phyloP scores from a whole-genome alignment of 331 rosid genomes.

The Rhamnella rubrinervis region DNA sequence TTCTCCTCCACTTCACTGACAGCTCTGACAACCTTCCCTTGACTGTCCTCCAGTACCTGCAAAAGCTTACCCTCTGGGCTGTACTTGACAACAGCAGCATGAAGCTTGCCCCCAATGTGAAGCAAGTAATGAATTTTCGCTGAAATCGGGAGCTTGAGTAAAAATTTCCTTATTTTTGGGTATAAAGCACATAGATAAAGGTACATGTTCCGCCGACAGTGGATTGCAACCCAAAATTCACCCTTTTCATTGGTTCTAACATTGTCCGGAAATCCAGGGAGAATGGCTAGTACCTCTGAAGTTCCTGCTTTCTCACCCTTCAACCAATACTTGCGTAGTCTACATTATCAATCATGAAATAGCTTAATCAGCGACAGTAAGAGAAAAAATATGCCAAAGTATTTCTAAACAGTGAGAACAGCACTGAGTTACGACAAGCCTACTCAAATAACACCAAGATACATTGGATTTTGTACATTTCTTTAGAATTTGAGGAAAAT shows the following conservation, averaged over 20 bases:
- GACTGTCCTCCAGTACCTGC: slow-evolving; percentile 77
- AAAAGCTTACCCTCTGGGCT: slow-evolving; percentile 82
- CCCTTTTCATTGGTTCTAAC: slow-evolving; percentile 76
- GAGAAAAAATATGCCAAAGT: neutral
- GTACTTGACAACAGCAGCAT: slow-evolving; percentile 57
- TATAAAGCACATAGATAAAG: slow-evolving; percentile 39
- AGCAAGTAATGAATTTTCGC: slow-evolving; percentile 53
- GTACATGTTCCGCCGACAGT: slow-evolving; percentile 44
- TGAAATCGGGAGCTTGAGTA: slow-evolving; percentile 82
- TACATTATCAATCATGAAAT: slow-evolving; percentile 21
- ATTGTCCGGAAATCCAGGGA: slow-evolving; percentile 91
- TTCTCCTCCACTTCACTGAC: slow-evolving; percentile 85
- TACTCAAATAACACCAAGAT: too few relatives aligned
- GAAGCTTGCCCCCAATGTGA: slow-evolving; percentile 66
- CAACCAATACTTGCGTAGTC: slow-evolving; percentile 79
- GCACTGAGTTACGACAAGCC: too few relatives aligned
- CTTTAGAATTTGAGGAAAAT: too few relatives aligned
- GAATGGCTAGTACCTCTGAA: slow-evolving; percentile 63
- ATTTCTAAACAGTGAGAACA: too few relatives aligned
- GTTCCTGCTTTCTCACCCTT: slow-evolving; percentile 85
- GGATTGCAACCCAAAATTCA: slow-evolving; percentile 92
- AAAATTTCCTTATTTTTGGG: slow-evolving; percentile 57
- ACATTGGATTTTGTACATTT: too few relatives aligned
- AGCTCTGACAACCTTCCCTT: slow-evolving; percentile 85
- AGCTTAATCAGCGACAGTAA: neutral